Percentiles rank a stretch among this genome's conserved stretches.
Conservation (phyloP, 108 stramenopile genomes). For the Poteriospumella lacustris region DNA sequence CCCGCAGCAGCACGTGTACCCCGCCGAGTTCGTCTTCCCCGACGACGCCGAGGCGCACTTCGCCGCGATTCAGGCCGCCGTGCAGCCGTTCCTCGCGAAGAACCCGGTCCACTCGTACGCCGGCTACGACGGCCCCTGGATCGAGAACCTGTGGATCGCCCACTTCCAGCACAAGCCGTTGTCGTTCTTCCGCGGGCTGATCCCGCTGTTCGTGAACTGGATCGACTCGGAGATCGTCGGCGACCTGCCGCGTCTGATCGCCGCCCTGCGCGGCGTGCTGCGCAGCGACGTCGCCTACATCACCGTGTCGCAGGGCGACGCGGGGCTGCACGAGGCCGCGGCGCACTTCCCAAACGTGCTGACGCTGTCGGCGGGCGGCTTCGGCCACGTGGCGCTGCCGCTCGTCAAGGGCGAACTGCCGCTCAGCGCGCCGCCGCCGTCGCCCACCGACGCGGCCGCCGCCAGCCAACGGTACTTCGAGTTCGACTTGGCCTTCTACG, state of each 20-base stretch:
- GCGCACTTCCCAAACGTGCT: conserved; percentile 20
- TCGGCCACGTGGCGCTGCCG: conserved; percentile 14
- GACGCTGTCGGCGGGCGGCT: conserved; percentile 20
- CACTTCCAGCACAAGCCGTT: neutral
- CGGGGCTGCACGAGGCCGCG: no score
- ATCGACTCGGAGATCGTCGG: neutral
- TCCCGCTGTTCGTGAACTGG: neutral
- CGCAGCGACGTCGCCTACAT: no score
- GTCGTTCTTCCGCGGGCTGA: neutral
- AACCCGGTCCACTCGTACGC: neutral
- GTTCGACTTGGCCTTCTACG: no score
- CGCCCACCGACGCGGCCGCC: no score
- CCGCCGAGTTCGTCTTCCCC: neutral
- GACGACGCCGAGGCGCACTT: neutral
- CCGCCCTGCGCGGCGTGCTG: no score
- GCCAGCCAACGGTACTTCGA: no score
- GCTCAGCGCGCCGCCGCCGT: neutral
- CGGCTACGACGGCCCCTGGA: neutral
- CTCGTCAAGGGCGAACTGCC: neutral
- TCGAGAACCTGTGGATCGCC: neutral
- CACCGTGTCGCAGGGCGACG: no score
- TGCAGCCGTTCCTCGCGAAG: neutral
- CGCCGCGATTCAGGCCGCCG: neutral
- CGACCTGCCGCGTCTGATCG: no score
- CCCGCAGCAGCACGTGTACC: no score